Evolutionary conservation across 2,329 filamentous ascomycete species (phyloP), one percentile per base, ranked within the genome.

Genomic region (Penicillium griseofulvum): DNA sequence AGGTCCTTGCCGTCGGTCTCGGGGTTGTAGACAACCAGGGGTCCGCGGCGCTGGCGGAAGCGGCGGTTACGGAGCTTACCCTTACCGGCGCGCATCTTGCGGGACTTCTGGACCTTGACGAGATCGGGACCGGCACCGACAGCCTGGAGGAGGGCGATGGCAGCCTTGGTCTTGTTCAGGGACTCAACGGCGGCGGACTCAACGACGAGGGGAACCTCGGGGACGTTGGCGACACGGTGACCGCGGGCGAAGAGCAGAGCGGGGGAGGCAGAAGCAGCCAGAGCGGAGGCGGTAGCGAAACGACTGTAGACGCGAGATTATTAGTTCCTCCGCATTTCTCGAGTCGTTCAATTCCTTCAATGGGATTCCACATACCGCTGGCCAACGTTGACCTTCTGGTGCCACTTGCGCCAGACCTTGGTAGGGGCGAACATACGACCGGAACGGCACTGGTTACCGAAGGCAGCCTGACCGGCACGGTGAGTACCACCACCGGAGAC

Each of bases 351-450:
- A 47, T 39, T 47, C 19, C 10, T 31, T 14, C 16, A 17, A 52
- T n/a, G 7, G 42, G 33, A 24, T 47, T 47, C 28, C 28, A 50
- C 86, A 80, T 78, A 91, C 90, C 94, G 96, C 87, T 99, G 94
- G 80, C 89, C 89, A 81, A 95, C 87, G 87, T 96, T 96, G 87
- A 99, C 87, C 91, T 97, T 97, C 85, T 97, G 86, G 86, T 99
- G 94, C 95, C 94, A 99, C 86, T 96, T 97, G 80, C 94, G 87
- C 95, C 94, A 99, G 83, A 96, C 89, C 89, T 99, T 99, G 82
- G 94, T 99, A 69, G 94, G 94, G 71, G 94, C 94, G 83, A 99
- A 99, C 94, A 99, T 99, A 83, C 94, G 94, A 85, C 95, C 94
- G 78, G 93, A 96, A 80, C 94, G 92, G 85, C 94, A 99, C 91